Conservation (phyloP, 805 yeast species). For the Barnettozyma californica region DNA sequence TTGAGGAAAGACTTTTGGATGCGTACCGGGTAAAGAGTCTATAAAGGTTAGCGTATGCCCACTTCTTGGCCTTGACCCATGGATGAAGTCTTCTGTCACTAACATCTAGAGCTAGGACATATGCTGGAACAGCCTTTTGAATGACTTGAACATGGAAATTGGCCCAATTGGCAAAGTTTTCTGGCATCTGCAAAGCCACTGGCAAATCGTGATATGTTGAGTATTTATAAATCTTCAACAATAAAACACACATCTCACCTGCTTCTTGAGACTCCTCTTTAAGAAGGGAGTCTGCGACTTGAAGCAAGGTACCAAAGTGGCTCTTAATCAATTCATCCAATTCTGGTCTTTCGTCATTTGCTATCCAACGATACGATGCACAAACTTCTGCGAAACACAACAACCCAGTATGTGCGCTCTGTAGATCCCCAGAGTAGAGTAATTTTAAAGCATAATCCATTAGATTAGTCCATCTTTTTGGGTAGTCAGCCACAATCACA, state of each 20-base stretch:
- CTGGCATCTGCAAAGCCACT: slow-evolving; percentile 47
- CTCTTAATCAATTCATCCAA: slow-evolving; percentile 50
- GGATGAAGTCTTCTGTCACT: slow-evolving; percentile 48
- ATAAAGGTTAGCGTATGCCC: slow-evolving; percentile 78
- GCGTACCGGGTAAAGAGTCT: slow-evolving; percentile 72
- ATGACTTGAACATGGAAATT: slow-evolving; percentile 68
- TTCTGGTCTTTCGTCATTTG: slow-evolving; percentile 46
- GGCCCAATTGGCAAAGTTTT: slow-evolving; percentile 61
- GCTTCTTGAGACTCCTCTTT: slow-evolving; percentile 36
- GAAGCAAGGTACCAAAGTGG: slow-evolving; percentile 61
- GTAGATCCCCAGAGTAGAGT: slow-evolving; percentile 38
- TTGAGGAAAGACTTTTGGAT: slow-evolving; percentile 38
- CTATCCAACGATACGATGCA: slow-evolving; percentile 66
- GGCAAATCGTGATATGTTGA: slow-evolving; percentile 73
- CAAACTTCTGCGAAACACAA: slow-evolving; percentile 65
- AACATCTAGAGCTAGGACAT: slow-evolving; percentile 44
- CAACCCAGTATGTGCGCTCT: slow-evolving; percentile 57
- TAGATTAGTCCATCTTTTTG: slow-evolving; percentile 50
- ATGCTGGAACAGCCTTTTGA: slow-evolving; percentile 50
- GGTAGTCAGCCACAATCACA: slow-evolving; percentile 47
- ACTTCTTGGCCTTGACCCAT: slow-evolving; percentile 77
- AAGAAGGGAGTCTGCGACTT: slow-evolving; percentile 55
- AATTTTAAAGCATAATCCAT: slow-evolving; percentile 41
- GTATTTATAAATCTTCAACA: slow-evolving; percentile 74
- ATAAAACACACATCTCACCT: slow-evolving; percentile 71